Base-by-base conservation (phyloP, 306 rosid genomes). In the Glycine latifolia region DNA sequence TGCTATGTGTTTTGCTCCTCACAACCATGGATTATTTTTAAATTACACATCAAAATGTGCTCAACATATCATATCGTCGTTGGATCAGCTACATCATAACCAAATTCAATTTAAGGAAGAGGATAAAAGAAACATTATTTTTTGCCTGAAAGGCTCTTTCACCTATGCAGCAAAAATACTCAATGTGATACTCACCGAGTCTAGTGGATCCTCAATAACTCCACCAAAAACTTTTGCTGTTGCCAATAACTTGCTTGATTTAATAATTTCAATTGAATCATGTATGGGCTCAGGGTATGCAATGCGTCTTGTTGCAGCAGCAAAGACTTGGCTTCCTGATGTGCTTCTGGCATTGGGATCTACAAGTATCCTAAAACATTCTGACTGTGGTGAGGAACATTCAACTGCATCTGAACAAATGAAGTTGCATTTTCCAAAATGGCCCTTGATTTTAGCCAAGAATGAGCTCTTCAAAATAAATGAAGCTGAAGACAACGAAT, bases 281-380 rank as follows among this genome's bases (percentile, higher is more conserved):
- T 79, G 86, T 72, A 58, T 88, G 84, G 97, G 97, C 56, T 78
- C 95, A 71, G 79, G 80, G 71, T 79, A 87, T 60, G 97, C 97
- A 44, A 85, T 86, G 3, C 88, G 89, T 69, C 79, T 93, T 76
- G 91, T 89, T 65, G 79, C 94, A 56, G 89, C 90, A 59, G 91
- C 87, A 33, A 93, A 90, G 82, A 86, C 92, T 58, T 95, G 98
- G 98, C 87, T 95, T 56, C 98, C 98, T 9, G 97, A 92, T 91
- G 85, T 92, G 79, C 84, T 88, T 74, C 82, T 95, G 88, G 95
- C 95, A 7, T 77, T 95, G 83, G 95, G 90, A 76, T 92, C 89
- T 43, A 77, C 59, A 72, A 71, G 81, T 81, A 61, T 86, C 73
- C 80, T 81, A 74, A 76, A 85, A 75, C 83, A 81, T 77, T 35